A percentile compares a stretch with the other conserved stretches of the same genome.
Evolutionary conservation across 495 filamentous ascomycete genomes (phyloP).

Genomic region (Peziza echinospora): DNA sequence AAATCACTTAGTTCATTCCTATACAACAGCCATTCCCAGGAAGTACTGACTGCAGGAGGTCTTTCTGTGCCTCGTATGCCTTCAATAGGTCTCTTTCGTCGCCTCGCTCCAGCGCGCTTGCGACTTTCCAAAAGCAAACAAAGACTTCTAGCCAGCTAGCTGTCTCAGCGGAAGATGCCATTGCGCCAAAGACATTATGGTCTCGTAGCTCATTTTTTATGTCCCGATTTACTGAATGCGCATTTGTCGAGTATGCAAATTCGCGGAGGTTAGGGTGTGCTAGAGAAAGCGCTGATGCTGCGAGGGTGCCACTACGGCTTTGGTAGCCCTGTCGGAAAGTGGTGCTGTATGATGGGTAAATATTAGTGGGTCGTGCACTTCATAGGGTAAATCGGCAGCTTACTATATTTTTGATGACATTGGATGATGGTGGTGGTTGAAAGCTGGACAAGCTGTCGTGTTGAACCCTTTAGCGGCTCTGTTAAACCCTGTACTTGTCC

Average conservation of each 20-base stretch:
- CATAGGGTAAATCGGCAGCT: too few species aligned
- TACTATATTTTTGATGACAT: too few species aligned
- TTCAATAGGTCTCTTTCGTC: slow-evolving; percentile 33
- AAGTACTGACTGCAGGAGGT: slow-evolving; percentile 42
- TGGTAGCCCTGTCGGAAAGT: neutral
- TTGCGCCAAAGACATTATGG: neutral
- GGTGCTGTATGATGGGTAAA: too few species aligned
- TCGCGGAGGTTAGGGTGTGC: neutral
- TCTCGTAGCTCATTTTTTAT: neutral
- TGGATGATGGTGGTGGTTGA: too few species aligned
- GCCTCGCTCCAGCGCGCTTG: neutral
- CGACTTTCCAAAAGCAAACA: neutral
- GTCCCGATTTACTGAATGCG: neutral
- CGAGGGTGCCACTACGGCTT: neutral
- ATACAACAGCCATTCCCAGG: slow-evolving; percentile 64
- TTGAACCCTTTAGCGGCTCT: too few species aligned
- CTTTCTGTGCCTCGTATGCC: slow-evolving; percentile 72
- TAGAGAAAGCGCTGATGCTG: neutral
- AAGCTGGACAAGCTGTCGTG: too few species aligned
- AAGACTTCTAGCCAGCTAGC: neutral
- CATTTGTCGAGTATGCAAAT: neutral
- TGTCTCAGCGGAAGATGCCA: neutral
- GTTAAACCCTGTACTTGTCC: too few species aligned
- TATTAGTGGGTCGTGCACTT: too few species aligned
- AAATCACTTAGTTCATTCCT: slow-evolving; percentile 9